Evolutionary conservation across 345 rosid genomes (phyloP), one percentile per base, ranked within the genome.

Genomic region (Odontarrhena argentea): DNA sequence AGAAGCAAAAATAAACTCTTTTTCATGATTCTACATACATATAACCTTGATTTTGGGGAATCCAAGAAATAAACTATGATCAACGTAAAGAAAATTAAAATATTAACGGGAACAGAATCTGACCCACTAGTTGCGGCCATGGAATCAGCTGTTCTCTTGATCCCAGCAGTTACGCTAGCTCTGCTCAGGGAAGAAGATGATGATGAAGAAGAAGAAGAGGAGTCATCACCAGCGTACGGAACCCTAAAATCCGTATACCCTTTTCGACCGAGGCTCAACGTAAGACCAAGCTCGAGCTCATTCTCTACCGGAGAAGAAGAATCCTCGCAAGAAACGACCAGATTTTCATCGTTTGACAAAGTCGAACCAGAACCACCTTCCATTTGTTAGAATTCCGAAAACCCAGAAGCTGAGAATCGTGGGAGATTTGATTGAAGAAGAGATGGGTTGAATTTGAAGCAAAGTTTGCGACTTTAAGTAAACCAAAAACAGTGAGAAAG

Each of bases 91-190:
- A 71, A 50, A 55, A 63, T 8, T 64, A 37, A 9, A 5, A 26
- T 6, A 40, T 18, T 53, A n/a, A 70, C 6, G 38, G n/a, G 34
- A 68, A 3, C 53, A 18, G 78, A 53, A 56, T 46, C 35, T 65
- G 60, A 88, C 97, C 92, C 79, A 72, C 78, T 80, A 68, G 85
- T 44, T 7, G 77, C 71, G 55, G 83, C 77, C 55, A 81, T 79
- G 71, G 86, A 81, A 78, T 92, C 95, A 59, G 91, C 88, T 60
- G 79, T 76, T 74, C 92, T 78, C 80, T 89, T 85, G 52, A 76
- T 73, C 69, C 88, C 87, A 70, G 85, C 79, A 5, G 82, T 55
- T 1, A 74, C 86, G 76, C 76, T 74, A 63, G 67, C 74, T 79
- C 79, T 78, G 62, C 80, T 82, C 73, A 69, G 54, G 40, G 86